These are phyloP conservation scores for Fusarium ramigenum DNA, from an alignment of 2,329 filamentous ascomycete species.

Conservation along the genomic window DNA sequence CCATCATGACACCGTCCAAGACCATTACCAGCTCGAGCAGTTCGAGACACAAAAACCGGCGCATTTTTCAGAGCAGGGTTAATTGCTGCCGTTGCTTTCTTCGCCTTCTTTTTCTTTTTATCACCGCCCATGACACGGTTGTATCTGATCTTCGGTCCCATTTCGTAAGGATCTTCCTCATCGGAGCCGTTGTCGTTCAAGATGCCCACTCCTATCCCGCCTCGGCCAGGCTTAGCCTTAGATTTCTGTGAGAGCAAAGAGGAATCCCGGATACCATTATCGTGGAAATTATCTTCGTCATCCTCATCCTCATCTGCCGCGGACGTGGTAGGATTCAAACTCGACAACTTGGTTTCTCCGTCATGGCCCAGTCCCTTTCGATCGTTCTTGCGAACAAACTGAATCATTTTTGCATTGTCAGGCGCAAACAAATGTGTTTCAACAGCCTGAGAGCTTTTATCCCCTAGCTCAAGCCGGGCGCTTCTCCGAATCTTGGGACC, in stretches of 20 bases:
- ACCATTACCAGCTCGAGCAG: conserved; percentile 42
- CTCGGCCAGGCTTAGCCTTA: conserved; percentile 61
- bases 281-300: conserved; percentile 53
- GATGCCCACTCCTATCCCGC: conserved; percentile 86
- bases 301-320: conserved; percentile 49
- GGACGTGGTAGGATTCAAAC: conserved; percentile 42
- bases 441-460: conserved; percentile 49
- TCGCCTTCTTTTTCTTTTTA: conserved; percentile 80
- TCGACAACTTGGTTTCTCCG: conserved; percentile 64
- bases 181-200: conserved; percentile 95
- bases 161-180: conserved; percentile 92
- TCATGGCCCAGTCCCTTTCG: conserved; percentile 75
- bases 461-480: conserved; percentile 69
- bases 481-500: conserved; percentile 84
- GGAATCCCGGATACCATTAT: neutral
- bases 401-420: conserved; percentile 76
- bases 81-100: conserved; percentile 56
- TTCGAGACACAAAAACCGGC: conserved; percentile 79
- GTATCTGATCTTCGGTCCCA: conserved; percentile 90
- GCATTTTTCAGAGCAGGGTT: conserved; percentile 74
- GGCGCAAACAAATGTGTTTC: conserved; percentile 83
- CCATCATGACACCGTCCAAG: conserved; percentile 81
- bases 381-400: conserved; percentile 71
- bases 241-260: conserved; percentile 52
- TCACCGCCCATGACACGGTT: conserved; percentile 83